These are phyloP conservation scores for Sporothrix brasiliensis DNA, from an alignment of 2,329 filamentous ascomycete species.

Conservation along the genomic window DNA sequence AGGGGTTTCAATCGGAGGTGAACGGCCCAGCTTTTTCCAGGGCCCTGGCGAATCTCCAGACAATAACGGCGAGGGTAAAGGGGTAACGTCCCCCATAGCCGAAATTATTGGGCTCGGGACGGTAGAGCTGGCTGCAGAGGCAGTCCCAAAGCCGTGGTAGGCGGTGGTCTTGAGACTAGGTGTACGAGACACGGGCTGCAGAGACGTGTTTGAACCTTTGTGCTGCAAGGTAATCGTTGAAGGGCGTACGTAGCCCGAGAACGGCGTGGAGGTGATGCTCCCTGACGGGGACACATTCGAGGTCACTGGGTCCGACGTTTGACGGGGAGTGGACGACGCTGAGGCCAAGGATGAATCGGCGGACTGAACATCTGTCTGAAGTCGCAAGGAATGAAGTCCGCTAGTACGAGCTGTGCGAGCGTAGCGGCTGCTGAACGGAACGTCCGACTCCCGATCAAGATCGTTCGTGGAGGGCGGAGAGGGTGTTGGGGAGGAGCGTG, in stretches of 20 bases:
- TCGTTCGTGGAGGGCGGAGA: background rate
- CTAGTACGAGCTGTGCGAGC: background rate
- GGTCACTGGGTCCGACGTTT: slow-evolving; percentile 7
- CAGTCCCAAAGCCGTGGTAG: slow-evolving; percentile 52
- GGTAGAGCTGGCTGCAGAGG: slow-evolving; percentile 64
- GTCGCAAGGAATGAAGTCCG: slow-evolving; percentile 23
- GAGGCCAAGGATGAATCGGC: slow-evolving; percentile 34
- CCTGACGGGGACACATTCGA: slow-evolving; percentile 30
- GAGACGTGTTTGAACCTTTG: slow-evolving; percentile 50
- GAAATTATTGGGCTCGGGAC: slow-evolving; percentile 74
- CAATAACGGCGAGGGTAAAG: slow-evolving; percentile 74
- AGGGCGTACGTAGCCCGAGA: slow-evolving; percentile 38
- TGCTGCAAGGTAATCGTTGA: slow-evolving; percentile 42
- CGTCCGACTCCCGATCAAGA: background rate
- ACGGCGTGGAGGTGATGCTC: background rate
- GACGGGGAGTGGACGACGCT: slow-evolving; percentile 32
- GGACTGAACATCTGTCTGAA: slow-evolving; percentile 33
- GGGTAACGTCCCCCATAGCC: slow-evolving; percentile 77
- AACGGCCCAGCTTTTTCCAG: slow-evolving; percentile 60
- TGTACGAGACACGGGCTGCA: slow-evolving; percentile 60
- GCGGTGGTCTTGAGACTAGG: slow-evolving; percentile 62
- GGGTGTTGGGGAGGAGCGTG: slow-evolving; percentile 29
- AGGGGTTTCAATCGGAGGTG: slow-evolving; percentile 51
- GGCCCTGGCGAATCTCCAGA: slow-evolving; percentile 66
- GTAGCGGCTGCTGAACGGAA: no score